A percentile compares a stretch with the other conserved stretches of the same genome.
These are phyloP conservation scores for Paraphoma sp. DNA, from an alignment of 2,329 filamentous ascomycete species.

Conservation along the genomic window DNA sequence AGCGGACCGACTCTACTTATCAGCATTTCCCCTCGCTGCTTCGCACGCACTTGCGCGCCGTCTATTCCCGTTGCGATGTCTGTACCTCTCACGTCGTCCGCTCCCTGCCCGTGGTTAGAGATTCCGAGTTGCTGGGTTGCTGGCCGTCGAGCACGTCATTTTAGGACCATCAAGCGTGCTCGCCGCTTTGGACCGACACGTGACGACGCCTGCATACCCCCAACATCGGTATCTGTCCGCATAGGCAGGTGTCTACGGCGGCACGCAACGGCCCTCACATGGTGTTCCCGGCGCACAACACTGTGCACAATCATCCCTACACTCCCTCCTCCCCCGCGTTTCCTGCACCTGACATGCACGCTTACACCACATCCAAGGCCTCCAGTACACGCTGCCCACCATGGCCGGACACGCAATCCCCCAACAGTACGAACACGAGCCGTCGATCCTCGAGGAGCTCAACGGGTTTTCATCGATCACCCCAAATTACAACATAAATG, in stretches of 20 bases:
- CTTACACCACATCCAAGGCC: slow-evolving; percentile 36
- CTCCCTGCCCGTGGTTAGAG: slow-evolving; percentile 16
- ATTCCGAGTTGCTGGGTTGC: slow-evolving; percentile 17
- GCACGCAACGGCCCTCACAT: slow-evolving; percentile 7
- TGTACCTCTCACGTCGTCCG: slow-evolving; percentile 7
- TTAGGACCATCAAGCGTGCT: slow-evolving; percentile 1
- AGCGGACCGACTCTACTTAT: slow-evolving; percentile 14
- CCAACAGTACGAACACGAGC: slow-evolving; percentile 32
- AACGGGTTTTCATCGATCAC: slow-evolving; percentile 36
- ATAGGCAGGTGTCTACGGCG: slow-evolving; percentile 28
- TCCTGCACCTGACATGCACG: slow-evolving; percentile 9
- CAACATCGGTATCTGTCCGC: slow-evolving; percentile 9
- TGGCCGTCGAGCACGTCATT: slow-evolving; percentile 30
- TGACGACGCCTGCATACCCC: slow-evolving; percentile 2
- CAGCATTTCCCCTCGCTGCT: neutral
- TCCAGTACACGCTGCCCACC: slow-evolving; percentile 34
- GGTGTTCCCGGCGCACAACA: neutral
- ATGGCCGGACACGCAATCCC: slow-evolving; percentile 36
- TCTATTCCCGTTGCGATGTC: slow-evolving; percentile 2
- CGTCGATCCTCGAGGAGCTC: slow-evolving; percentile 38
- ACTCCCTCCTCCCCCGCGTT: neutral
- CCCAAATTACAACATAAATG: slow-evolving; percentile 29
- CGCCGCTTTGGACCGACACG: slow-evolving; percentile 16
- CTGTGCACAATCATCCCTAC: neutral
- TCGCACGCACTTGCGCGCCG: slow-evolving; percentile 9